Evolutionary conservation across 1,284 basidiomycete genomes (phyloP).

Genomic region (Stereum hirsutum): DNA sequence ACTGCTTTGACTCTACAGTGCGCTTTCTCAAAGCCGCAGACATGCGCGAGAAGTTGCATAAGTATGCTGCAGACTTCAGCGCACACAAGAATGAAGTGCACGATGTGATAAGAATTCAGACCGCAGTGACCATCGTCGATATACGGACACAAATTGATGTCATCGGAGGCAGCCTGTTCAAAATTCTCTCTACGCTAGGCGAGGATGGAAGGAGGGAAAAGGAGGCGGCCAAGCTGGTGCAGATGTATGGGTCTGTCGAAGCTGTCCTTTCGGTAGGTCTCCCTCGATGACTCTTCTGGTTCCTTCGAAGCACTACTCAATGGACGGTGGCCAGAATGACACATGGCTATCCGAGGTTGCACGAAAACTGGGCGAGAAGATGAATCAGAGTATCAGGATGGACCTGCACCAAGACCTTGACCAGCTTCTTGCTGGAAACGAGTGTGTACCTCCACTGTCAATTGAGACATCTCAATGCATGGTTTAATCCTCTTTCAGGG

Average conservation of each 20-base stretch:
- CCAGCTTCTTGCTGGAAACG: constrained; percentile 11
- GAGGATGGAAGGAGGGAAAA: constrained; percentile 12
- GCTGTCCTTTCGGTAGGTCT: constrained; percentile 14
- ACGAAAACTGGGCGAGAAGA: constrained; percentile 1
- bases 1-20: too few relatives aligned
- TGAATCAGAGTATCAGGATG: neutral
- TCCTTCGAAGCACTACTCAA: neutral
- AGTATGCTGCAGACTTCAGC: too few relatives aligned
- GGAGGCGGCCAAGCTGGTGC: constrained; percentile 10
- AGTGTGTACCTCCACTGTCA: constrained; percentile 10
- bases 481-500: constrained; percentile 9
- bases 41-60: too few relatives aligned
- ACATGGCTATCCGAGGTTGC: constrained; percentile 10
- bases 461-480: too few relatives aligned
- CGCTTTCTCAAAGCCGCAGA: too few relatives aligned
- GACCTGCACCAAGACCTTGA: constrained; percentile 9
- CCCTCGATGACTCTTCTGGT: neutral
- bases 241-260: constrained; percentile 13
- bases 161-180: constrained; percentile 5
- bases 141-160: too few relatives aligned
- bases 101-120: too few relatives aligned
- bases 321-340: constrained; percentile 9
- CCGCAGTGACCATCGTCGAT: too few relatives aligned
- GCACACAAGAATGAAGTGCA: too few relatives aligned
- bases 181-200: constrained; percentile 5